Conservation (phyloP, 1,284 basidiomycete genomes). For the Heterobasidion annosum region DNA sequence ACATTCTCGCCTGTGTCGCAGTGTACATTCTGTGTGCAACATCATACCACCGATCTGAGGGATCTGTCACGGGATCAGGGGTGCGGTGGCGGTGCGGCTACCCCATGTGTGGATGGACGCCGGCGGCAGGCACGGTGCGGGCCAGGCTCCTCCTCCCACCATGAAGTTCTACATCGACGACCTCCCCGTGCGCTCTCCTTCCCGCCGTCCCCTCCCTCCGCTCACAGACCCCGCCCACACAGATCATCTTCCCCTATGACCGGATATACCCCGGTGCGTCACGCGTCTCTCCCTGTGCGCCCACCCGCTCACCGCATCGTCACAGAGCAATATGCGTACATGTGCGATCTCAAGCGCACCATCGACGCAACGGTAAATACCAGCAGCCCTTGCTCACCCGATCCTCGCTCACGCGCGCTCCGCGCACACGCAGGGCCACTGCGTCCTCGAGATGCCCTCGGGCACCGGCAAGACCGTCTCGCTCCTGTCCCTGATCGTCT, state of each 20-base stretch:
- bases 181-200: constrained; percentile 56
- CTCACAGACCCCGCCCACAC: constrained; percentile 8
- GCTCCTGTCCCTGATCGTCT: constrained; percentile 91
- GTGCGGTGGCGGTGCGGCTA: no score
- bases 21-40: no score
- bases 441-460: constrained; percentile 99
- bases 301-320: background rate
- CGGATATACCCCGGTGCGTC: constrained; percentile 73
- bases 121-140: background rate
- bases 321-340: constrained; percentile 95
- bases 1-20: no score
- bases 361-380: constrained; percentile 75
- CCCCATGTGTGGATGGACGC: background rate
- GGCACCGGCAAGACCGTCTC: constrained; percentile 99
- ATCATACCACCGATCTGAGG: no score
- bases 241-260: constrained; percentile 92
- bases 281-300: background rate
- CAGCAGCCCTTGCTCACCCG: background rate
- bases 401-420: no score
- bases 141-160: background rate
- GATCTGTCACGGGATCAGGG: no score
- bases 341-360: constrained; percentile 97
- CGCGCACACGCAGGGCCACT: constrained; percentile 68
- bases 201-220: background rate
- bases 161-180: constrained; percentile 99